These are phyloP conservation scores for Venturia effusa DNA, from an alignment of 2,329 filamentous ascomycete genomes.

Conservation along the genomic window DNA sequence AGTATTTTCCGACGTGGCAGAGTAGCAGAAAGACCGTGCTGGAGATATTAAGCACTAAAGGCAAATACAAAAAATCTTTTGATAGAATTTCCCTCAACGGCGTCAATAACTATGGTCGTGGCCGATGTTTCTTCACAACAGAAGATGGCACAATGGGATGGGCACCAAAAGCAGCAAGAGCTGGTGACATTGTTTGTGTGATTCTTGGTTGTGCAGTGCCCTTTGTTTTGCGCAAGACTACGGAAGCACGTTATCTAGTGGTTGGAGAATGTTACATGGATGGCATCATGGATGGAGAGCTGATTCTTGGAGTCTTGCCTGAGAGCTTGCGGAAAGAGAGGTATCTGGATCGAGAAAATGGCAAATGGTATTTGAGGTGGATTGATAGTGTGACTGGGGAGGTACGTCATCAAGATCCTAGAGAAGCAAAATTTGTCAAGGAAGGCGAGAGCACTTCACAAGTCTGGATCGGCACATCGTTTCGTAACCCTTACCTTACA, in stretches of 20 bases:
- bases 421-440: background rate
- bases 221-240: background rate
- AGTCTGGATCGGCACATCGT: background rate
- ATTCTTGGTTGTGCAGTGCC: background rate
- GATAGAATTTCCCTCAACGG: background rate
- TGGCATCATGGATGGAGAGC: background rate
- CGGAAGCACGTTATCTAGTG: background rate
- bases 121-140: constrained; percentile 1
- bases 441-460: background rate
- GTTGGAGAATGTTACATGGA: constrained; percentile 6
- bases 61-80: background rate
- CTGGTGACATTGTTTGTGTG: background rate
- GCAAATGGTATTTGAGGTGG: background rate
- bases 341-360: background rate
- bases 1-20: background rate
- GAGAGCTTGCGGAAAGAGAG: background rate
- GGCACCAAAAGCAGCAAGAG: background rate
- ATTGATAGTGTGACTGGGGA: background rate
- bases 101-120: background rate
- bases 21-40: background rate
- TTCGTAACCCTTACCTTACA: background rate
- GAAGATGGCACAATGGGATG: background rate
- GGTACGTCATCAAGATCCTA: background rate
- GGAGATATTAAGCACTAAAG: background rate
- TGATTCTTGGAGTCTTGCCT: background rate